Evolutionary conservation across 495 filamentous ascomycete species (phyloP).

Genomic region (Emericellopsis terricola): DNA sequence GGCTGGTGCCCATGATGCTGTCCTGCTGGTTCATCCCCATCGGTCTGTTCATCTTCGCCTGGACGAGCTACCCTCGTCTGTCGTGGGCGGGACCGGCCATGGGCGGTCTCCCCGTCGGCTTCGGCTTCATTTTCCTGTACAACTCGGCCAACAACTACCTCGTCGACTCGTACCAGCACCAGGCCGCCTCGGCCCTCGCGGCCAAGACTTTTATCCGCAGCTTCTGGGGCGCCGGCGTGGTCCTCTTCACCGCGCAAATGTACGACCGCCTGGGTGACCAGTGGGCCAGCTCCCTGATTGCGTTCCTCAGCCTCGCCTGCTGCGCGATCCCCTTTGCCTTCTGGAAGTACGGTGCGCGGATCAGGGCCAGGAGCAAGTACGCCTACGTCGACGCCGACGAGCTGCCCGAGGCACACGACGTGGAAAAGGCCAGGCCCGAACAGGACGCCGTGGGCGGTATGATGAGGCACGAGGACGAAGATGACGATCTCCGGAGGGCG

Average conservation of each 20-base stretch:
- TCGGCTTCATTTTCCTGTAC: slow-evolving; percentile 76
- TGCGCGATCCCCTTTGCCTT: slow-evolving; percentile 64
- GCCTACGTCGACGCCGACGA: slow-evolving; percentile 38
- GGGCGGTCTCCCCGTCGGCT: slow-evolving; percentile 60
- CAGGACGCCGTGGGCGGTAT: slow-evolving; percentile 5
- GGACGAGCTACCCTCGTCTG: slow-evolving; percentile 49
- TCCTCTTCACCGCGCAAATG: slow-evolving; percentile 72
- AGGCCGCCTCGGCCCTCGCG: slow-evolving; percentile 71
- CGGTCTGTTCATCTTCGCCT: slow-evolving; percentile 71
- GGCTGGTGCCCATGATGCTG: slow-evolving; percentile 72
- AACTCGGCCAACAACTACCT: slow-evolving; percentile 70
- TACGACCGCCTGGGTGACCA: slow-evolving; percentile 51
- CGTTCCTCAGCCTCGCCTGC: slow-evolving; percentile 52
- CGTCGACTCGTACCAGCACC: slow-evolving; percentile 71
- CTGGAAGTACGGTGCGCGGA: slow-evolving; percentile 52
- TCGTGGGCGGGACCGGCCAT: slow-evolving; percentile 55
- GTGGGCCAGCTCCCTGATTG: slow-evolving; percentile 56
- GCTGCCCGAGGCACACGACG: slow-evolving; percentile 7
- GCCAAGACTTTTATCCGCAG: slow-evolving; percentile 66
- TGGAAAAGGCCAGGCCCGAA: slow-evolving; percentile 8
- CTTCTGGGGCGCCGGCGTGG: slow-evolving; percentile 59
- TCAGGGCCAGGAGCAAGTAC: slow-evolving; percentile 43
- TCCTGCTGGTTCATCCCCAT: slow-evolving; percentile 66
- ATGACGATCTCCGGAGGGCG: slow-evolving; percentile 18
- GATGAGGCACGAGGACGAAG: slow-evolving; percentile 9